Percentiles rank a stretch among this genome's conserved stretches.
These are phyloP conservation scores for Zea mays DNA, from an alignment of 176 grass and related monocot genomes.

Conservation along the genomic window Zm-B73-REFERENCE-NAM-5.0 NC_050103.1:99356001-99356500, in stretches of 20 bases:
- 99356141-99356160: slow-evolving; percentile 24
- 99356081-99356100: neutral
- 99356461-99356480: slow-evolving; percentile 51
- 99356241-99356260: slow-evolving; percentile 12
- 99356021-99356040: slow-evolving; percentile 16
- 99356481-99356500: slow-evolving; percentile 16
- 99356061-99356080: neutral
- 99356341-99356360: neutral
- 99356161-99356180: slow-evolving; percentile 13
- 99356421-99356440: slow-evolving; percentile 96
- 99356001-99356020: slow-evolving; percentile 11
- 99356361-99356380: slow-evolving; percentile 73
- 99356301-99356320: neutral
- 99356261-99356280: slow-evolving; percentile 23
- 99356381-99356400: slow-evolving; percentile 97
- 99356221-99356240: neutral
- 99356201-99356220: neutral
- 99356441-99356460: slow-evolving; percentile 99
- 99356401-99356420: slow-evolving; percentile 93
- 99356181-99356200: slow-evolving; percentile 20
- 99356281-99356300: neutral
- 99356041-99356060: slow-evolving; percentile 23
- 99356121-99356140: slow-evolving; percentile 6
- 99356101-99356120: neutral
- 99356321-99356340: slow-evolving; percentile 1